Evolutionary conservation across 2,329 filamentous ascomycete species (phyloP).

Genomic region (Pyricularia sp.): DNA sequence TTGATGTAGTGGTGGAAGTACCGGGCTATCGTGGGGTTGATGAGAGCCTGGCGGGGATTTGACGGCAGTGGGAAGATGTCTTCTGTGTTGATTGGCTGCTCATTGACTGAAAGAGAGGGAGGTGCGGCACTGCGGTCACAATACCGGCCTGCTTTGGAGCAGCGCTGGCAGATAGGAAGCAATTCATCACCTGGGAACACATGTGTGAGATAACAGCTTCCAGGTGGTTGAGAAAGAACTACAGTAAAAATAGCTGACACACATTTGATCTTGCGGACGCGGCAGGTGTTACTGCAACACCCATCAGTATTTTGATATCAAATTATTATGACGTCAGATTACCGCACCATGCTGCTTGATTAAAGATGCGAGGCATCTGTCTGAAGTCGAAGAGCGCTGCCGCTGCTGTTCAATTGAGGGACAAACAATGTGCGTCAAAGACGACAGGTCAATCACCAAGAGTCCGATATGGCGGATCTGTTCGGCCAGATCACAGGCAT

Average conservation of each 20-base stretch:
- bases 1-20: background rate
- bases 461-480: background rate
- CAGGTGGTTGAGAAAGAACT: background rate
- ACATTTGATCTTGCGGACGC: background rate
- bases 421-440: background rate
- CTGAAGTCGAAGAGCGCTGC: background rate
- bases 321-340: background rate
- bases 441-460: background rate
- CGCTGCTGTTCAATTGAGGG: background rate
- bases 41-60: background rate
- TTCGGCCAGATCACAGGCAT: background rate
- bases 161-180: background rate
- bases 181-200: background rate
- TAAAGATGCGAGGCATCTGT: background rate
- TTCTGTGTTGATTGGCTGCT: background rate
- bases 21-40: background rate
- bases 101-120: background rate
- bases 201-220: background rate
- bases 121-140: background rate
- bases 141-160: background rate
- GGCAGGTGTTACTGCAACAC: background rate
- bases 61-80: background rate
- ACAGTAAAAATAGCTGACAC: background rate
- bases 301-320: background rate
- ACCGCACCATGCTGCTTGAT: background rate